Percentiles rank a stretch among this genome's conserved stretches.
These are phyloP conservation scores for Mycena polygramma DNA, from an alignment of 768 basidiomycete genomes.

Conservation along the genomic window DNA sequence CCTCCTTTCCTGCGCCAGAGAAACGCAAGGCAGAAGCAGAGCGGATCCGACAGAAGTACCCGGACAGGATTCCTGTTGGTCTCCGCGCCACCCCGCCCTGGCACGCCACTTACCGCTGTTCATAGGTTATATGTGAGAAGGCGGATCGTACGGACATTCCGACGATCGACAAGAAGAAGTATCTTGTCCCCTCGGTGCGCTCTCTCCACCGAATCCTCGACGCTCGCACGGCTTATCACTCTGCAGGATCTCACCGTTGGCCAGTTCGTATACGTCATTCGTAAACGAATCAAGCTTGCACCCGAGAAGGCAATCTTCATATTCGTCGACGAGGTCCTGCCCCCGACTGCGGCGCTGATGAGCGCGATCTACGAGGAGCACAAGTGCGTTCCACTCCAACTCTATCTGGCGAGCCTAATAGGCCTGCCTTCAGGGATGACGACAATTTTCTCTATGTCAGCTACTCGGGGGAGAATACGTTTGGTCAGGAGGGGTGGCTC, in stretches of 20 bases:
- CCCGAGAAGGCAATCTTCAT: conserved; percentile 99
- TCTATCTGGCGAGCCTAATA: conserved; percentile 42
- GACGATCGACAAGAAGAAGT: conserved; percentile 99
- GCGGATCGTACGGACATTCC: conserved; percentile 98
- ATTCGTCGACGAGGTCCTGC: conserved; percentile 98
- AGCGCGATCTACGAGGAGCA: conserved; percentile 99
- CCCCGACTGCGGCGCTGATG: conserved; percentile 98
- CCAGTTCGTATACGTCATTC: conserved; percentile 99
- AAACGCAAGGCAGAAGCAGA: conserved; percentile 99
- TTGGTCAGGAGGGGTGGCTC: conserved; percentile 71
- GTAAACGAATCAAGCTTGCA: conserved; percentile 99
- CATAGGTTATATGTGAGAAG: conserved; percentile 99
- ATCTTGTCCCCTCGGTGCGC: conserved; percentile 95
- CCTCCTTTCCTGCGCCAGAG: conserved; percentile 66
- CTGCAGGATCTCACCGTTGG: conserved; percentile 93
- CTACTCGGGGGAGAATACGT: conserved; percentile 99
- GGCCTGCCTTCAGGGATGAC: conserved; percentile 79
- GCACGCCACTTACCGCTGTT: conserved; percentile 34
- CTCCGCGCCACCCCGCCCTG: conserved; percentile 17
- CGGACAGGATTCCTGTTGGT: conserved; percentile 96
- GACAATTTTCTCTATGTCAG: conserved; percentile 99
- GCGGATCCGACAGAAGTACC: conserved; percentile 98
- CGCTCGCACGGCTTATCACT: conserved; percentile 10
- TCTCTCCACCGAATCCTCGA: conserved; percentile 5
- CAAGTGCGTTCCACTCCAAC: conserved; percentile 74